A percentile compares a stretch with the other conserved stretches of the same genome.
These are phyloP conservation scores for Hygrocybe punicea DNA, from an alignment of 768 basidiomycete species.

Conservation along the genomic window DNA sequence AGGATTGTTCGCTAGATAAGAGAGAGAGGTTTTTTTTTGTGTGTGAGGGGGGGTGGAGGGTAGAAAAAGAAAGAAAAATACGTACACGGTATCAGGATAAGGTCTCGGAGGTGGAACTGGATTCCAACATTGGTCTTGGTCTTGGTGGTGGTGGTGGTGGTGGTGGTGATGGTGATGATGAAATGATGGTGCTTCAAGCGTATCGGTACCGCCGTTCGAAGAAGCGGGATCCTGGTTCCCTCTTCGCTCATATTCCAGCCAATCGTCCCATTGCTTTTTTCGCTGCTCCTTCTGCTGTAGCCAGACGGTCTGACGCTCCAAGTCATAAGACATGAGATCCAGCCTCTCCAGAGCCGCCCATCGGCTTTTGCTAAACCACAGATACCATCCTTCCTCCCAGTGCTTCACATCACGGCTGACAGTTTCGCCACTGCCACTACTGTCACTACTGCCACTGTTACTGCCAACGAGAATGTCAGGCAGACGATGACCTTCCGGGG, in stretches of 20 bases:
- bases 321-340: conserved; percentile 54
- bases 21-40: conserved; percentile 3
- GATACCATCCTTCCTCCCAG: conserved; percentile 76
- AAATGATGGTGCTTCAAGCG: conserved; percentile 1
- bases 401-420: conserved; percentile 42
- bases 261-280: conserved; percentile 49
- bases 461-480: conserved; percentile 27
- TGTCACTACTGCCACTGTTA: no score
- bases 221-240: conserved; percentile 13
- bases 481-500: conserved; percentile 60
- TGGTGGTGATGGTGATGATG: conserved; percentile 21
- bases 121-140: no score
- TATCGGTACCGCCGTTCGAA: conserved; percentile 7
- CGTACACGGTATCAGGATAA: conserved; percentile 40
- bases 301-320: conserved; percentile 49
- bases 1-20: conserved; percentile 43
- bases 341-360: conserved; percentile 54
- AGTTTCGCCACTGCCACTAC: conserved; percentile 11
- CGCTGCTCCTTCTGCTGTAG: conserved; percentile 39
- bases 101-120: conserved; percentile 42
- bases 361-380: conserved; percentile 60
- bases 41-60: background rate
- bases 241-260: conserved; percentile 38
- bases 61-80: conserved; percentile 8
- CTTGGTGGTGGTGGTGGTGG: no score